A percentile compares a stretch with the other conserved stretches of the same genome.
Conservation (phyloP, 164 flowering plant species). For the Sedum album region DNA sequence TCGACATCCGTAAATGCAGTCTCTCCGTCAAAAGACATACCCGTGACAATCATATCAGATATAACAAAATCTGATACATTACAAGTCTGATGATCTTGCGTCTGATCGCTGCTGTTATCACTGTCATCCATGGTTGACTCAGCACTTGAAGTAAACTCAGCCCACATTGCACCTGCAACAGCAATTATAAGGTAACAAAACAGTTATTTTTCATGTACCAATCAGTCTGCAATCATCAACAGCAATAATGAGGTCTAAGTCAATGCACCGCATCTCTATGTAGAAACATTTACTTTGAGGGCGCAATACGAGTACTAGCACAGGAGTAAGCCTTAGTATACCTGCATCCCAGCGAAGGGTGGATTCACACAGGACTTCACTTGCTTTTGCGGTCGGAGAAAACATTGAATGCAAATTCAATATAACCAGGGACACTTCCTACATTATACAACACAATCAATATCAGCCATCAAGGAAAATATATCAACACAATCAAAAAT, state of each 20-base stretch:
- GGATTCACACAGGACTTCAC: slow-evolving; percentile 21
- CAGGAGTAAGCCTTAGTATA: slow-evolving; percentile 15
- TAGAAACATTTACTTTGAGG: not conserved
- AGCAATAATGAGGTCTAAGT: slow-evolving; percentile 20
- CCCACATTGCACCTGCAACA: slow-evolving; percentile 4
- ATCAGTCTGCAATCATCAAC: slow-evolving; percentile 9
- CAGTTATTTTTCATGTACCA: not conserved
- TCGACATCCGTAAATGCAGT: slow-evolving; percentile 18
- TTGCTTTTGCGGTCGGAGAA: slow-evolving; percentile 34
- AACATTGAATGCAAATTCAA: slow-evolving; percentile 46
- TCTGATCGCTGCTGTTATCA: slow-evolving; percentile 39
- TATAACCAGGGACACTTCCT: slow-evolving; percentile 31
- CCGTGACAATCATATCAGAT: slow-evolving; percentile 55
- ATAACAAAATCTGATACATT: slow-evolving; percentile 54
- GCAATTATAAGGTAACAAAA: not conserved
- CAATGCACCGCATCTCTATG: not conserved
- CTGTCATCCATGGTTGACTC: slow-evolving; percentile 29
- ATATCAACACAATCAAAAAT: not conserved
- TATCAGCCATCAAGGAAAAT: not conserved
- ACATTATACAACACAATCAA: slow-evolving; percentile 9
- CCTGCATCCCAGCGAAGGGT: slow-evolving; percentile 24
- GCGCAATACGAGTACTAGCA: not conserved
- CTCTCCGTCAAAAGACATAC: slow-evolving; percentile 35
- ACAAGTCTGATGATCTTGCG: slow-evolving; percentile 42
- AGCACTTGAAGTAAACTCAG: not conserved